phyloP scores from a whole-genome alignment of 1,139 yeast species.

The Yamadazyma kanchanaburiensis region DNA sequence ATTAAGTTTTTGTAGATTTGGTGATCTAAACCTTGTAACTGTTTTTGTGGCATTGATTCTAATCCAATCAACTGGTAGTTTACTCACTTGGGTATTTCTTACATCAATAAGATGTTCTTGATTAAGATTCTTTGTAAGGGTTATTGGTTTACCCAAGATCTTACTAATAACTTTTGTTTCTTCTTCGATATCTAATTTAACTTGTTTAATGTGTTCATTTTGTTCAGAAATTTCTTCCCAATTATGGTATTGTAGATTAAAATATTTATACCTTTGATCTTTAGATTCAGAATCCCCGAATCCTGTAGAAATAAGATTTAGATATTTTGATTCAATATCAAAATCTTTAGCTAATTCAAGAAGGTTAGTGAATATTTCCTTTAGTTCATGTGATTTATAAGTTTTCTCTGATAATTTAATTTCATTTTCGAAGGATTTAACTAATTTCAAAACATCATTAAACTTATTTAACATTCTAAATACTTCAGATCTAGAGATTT shows the following conservation, averaged over 20 bases:
- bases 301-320: slow-evolving; percentile 55
- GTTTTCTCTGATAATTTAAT: slow-evolving; percentile 8
- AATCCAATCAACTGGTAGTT: slow-evolving; percentile 71
- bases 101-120: slow-evolving; percentile 76
- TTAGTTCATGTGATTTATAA: slow-evolving; percentile 24
- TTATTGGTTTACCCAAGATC: slow-evolving; percentile 53
- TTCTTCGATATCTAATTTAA: slow-evolving; percentile 43
- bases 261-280: slow-evolving; percentile 51
- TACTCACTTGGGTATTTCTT: slow-evolving; percentile 50
- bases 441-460: slow-evolving; percentile 30
- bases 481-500: slow-evolving; percentile 64
- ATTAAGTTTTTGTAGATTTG: slow-evolving; percentile 48
- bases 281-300: slow-evolving; percentile 44
- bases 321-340: slow-evolving; percentile 26
- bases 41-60: slow-evolving; percentile 70
- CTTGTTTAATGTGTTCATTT: slow-evolving; percentile 36
- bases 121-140: slow-evolving; percentile 53
- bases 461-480: slow-evolving; percentile 55
- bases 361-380: slow-evolving; percentile 19
- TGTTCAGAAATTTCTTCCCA: slow-evolving; percentile 41
- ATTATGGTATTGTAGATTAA: slow-evolving; percentile 40
- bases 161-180: slow-evolving; percentile 49
- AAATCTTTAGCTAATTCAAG: slow-evolving; percentile 13
- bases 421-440: slow-evolving; percentile 23
- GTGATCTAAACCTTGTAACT: slow-evolving; percentile 72